Evolutionary conservation across 2,329 filamentous ascomycete genomes (phyloP), one percentile per base, ranked within the genome.

Genomic region (Phaeophleospora eucalypticola): DNA sequence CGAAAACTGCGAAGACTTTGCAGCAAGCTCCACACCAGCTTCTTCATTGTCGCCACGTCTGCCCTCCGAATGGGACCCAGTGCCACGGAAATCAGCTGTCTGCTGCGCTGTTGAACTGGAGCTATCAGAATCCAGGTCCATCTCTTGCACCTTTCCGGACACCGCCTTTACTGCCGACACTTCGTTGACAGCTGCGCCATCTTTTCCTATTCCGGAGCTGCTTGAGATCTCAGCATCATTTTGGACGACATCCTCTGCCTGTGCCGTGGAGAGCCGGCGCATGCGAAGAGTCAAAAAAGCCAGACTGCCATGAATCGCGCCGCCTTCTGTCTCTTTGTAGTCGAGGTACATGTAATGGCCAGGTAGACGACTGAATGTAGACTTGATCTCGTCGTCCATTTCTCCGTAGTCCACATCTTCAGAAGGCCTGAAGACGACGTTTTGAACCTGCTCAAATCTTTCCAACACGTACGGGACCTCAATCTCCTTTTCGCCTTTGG

Each of bases 391-490:
- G n/a, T 24, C 7, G 33, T 51, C 42, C 6, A 47, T 8, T 4
- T 18, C 18, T 12, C 40, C n/a, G 19, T 27, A 18, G 16, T 41
- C 20, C 14, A 15, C 14, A 6, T 29, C 7, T 6, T 16, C 15
- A 12, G 45, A 19, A 10, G 54, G 45, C 3, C 19, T 29, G 36
- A 60, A 58, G 14, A 47, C 32, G 1, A 53, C 36, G 27, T 21
- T 48, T 35, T 59, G 54, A 4, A 48, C 48, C 29, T 61, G 57
- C 53, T 63, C 61, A 29, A 64, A 58, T 8, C 58, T 49, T 18
- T 62, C 60, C 24, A 63, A 53, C 6, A 61, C 18, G 41, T 65
- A 64, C 14, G 43, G 42, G 14, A 58, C 52, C 41, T 46, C 46
- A 17, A 41, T 15, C 2, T 29, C 35, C 8, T 19, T 33, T 17